Evolutionary conservation across 23 red algal genomes (phyloP).

Genomic region (Gracilaria gracilis): DNA sequence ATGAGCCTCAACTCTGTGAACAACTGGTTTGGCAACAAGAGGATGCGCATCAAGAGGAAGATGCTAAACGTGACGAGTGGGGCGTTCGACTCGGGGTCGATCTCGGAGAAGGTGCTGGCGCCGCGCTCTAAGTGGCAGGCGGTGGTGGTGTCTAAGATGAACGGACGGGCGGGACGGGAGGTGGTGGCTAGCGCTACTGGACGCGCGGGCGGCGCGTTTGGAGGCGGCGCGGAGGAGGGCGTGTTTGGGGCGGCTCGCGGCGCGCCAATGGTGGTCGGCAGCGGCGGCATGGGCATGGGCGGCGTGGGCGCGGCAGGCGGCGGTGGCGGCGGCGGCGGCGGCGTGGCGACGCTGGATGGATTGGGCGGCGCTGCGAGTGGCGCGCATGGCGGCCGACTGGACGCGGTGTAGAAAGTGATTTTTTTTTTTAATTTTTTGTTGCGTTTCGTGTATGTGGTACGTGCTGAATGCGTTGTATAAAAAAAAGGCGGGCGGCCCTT

Average conservation of each 20-base stretch:
- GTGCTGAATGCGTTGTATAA: no score
- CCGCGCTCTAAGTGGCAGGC: slow-evolving; percentile 53
- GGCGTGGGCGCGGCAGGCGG: not conserved
- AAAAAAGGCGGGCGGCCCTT: no score
- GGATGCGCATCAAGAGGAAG: slow-evolving; percentile 63
- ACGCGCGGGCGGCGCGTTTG: not conserved
- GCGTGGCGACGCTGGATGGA: not conserved
- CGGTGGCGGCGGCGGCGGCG: not conserved
- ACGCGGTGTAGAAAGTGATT: not conserved
- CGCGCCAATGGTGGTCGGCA: not conserved
- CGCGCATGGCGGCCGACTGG: not conserved
- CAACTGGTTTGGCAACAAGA: slow-evolving; percentile 66
- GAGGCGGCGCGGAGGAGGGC: not conserved
- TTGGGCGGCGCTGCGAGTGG: not conserved
- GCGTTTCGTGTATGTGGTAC: not conserved
- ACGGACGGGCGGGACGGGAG: slow-evolving; percentile 9
- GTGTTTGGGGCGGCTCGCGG: not conserved
- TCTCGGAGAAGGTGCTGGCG: slow-evolving; percentile 46
- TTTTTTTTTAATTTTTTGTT: slow-evolving; percentile 11
- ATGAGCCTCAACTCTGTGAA: slow-evolving; percentile 42
- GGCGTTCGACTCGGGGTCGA: not conserved
- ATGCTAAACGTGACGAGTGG: slow-evolving; percentile 41
- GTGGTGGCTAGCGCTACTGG: slow-evolving; percentile 27
- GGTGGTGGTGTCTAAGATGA: slow-evolving; percentile 46
- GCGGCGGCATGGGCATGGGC: not conserved